Evolutionary conservation across 495 filamentous ascomycete genomes (phyloP), one percentile per base, ranked within the genome.

Genomic region (Staphylotrichum tortipilum): DNA sequence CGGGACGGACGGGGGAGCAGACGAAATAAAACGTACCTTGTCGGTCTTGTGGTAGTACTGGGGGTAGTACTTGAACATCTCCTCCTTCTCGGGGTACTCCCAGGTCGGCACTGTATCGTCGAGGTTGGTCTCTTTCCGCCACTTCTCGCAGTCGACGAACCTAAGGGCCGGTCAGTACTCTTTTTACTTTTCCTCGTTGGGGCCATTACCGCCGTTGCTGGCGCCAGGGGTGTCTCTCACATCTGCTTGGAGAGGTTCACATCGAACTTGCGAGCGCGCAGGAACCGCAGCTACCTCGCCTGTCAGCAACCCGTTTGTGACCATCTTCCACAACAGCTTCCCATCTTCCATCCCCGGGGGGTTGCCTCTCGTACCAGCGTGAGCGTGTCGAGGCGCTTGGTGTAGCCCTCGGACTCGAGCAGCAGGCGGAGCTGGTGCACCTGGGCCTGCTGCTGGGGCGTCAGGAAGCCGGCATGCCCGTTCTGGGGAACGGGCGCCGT

Each of bases 11-110:
- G n/a, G n/a, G n/a, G n/a, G n/a, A n/a, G n/a, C n/a, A n/a, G 8
- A 7, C n/a, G 38, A 4, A 26, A 7, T 5, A 29, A 23, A 44
- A 56, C 68, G 24, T 69, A 92, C 90, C 77, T 94, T 95, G 71
- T 98, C 92, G 6, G 88, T 98, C 74, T 94, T 95, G 78, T 98
- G 92, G 68, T 98, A 98, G 75, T 92, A 98, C 74, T 98, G 92
- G 3, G 90, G 89, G 67, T 98, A 98, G 75, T 85, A 96, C 65
- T 91, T 71, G 73, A 89, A 92, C 38, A 98, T 78, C 61, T 89
- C 60, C 41, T 77, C 69, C 77, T 95, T 95, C 78, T 96, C 94
- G 22, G 71, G 75, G 68, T 95, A 95, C 33, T 90, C 81, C 74
- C 94, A 98, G 44, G 72, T 84, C 38, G 75, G 75, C 46, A 87